These are phyloP conservation scores for Hyaloscypha finlandica DNA, from an alignment of 495 filamentous ascomycete species.

Conservation along the genomic window DNA sequence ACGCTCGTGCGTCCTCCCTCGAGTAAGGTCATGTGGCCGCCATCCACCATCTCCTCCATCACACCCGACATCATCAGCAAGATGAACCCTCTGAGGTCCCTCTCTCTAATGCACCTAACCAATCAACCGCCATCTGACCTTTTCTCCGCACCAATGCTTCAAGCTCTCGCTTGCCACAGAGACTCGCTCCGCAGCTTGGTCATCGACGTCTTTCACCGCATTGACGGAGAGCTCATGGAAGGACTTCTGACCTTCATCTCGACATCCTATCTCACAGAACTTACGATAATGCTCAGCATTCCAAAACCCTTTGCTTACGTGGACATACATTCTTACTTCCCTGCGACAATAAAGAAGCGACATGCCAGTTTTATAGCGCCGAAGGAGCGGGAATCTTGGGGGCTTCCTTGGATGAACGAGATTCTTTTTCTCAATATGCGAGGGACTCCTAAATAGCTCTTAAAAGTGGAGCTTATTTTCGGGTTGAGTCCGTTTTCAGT, in stretches of 20 bases:
- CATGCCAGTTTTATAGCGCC: background rate
- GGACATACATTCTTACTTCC: background rate
- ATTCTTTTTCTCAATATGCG: background rate
- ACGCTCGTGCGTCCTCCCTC: background rate
- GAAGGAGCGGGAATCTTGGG: background rate
- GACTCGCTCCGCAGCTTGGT: background rate
- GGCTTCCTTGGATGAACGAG: background rate
- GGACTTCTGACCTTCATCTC: background rate
- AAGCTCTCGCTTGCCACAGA: background rate
- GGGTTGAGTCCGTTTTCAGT: background rate
- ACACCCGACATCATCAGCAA: background rate
- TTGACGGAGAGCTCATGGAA: background rate
- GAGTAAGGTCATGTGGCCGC: background rate
- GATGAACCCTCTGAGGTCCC: background rate
- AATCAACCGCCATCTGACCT: background rate
- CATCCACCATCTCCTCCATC: background rate
- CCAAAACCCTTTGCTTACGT: background rate
- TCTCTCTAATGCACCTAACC: background rate
- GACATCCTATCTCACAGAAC: background rate
- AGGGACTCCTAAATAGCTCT: background rate
- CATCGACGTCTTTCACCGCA: background rate
- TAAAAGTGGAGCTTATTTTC: too few species aligned
- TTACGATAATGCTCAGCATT: background rate
- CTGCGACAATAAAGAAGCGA: background rate
- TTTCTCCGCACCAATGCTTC: background rate